phyloP scores from a whole-genome alignment of 495 filamentous ascomycete genomes.

The Neurospora sp. region DNA sequence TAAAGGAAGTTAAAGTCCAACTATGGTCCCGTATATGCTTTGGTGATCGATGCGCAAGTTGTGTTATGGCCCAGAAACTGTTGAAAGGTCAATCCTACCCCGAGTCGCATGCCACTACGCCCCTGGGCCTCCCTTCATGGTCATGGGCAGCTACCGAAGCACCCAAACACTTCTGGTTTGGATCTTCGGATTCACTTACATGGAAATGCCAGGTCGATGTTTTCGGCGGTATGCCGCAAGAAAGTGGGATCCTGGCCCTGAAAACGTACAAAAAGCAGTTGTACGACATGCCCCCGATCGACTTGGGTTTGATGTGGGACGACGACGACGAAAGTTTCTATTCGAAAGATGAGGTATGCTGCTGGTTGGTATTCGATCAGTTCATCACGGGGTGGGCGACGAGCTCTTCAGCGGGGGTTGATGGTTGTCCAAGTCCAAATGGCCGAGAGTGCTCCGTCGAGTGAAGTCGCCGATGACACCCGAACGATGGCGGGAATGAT shows the following conservation, averaged over 20 bases:
- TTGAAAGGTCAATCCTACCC: neutral
- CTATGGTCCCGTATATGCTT: no score
- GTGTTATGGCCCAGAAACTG: neutral
- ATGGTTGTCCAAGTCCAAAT: neutral
- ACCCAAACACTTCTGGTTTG: neutral
- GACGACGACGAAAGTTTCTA: neutral
- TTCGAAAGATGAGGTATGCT: neutral
- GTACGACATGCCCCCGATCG: neutral
- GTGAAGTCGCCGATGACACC: neutral
- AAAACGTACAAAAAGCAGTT: neutral
- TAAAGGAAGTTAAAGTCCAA: no score
- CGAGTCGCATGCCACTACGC: neutral
- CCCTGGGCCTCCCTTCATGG: neutral
- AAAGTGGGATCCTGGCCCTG: neutral
- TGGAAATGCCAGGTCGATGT: neutral
- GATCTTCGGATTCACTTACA: neutral
- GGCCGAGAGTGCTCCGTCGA: neutral
- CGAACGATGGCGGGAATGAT: neutral
- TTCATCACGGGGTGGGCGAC: neutral
- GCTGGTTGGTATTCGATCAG: neutral
- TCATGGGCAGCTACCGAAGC: neutral
- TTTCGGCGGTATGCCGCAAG: neutral
- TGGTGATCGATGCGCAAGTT: no score
- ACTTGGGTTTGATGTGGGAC: neutral
- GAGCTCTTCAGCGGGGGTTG: neutral